Base-by-base conservation (phyloP, 176 grass and related monocot genomes). In the Ensete glaucum region DNA sequence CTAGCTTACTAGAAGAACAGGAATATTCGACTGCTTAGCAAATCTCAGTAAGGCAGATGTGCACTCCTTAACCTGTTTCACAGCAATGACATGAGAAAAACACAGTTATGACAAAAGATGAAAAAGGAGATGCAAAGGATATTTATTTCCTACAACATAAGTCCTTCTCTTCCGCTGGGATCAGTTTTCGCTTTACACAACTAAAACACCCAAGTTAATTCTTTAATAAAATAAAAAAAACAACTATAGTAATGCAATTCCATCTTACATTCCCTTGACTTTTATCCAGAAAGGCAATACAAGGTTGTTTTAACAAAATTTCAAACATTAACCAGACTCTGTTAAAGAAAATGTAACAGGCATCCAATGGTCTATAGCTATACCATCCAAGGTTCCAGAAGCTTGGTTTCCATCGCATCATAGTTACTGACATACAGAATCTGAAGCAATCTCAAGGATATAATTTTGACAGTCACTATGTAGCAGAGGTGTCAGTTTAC, bases 11-110 rank as follows among this genome's bases (percentile, higher is more conserved):
- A 98, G 82, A 74, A 98, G 84, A 83, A 98, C 88, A 73, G 94
- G 94, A 49, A 98, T 91, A 82, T 89, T 93, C 34, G 90, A 89
- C 67, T 91, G 29, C 85, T 98, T 98, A 26, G 94, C 94, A 79
- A 98, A 98, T 75, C 86, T 83, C 73, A 98, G 83, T 57, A 98
- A 82, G 20, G 94, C 88, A 60, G 90, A 90, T 20, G 94, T 93
- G 76, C 90, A 93, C 83, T 98, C 94, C 82, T 88, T 98, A 27
- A 98, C 88, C 94, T 98, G 79, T 79, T 57, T 11, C 57, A 54
- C 77, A 75, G 1, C 62, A 76, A 87, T 55, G 17, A 22, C 12
- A 73, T 66, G 34, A 34, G 67, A 15, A 64, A 53, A 72, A 26
- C 1, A 69, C 9, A 16, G 52, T 54, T 53, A 70, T 9, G 25